Conservation (phyloP, 768 basidiomycete genomes). For the Heimioporus sp. region DNA sequence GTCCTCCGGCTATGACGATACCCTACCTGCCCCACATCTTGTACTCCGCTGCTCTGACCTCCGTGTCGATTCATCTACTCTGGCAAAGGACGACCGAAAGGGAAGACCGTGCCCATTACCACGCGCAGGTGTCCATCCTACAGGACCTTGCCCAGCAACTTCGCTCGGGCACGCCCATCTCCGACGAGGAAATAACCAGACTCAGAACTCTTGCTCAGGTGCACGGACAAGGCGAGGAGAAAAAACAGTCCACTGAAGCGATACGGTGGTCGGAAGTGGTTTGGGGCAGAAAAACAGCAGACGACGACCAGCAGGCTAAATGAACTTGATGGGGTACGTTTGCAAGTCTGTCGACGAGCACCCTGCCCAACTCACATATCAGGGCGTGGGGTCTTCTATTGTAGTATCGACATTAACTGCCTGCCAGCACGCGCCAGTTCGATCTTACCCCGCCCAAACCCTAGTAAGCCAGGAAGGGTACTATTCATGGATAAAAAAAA, state of each 20-base stretch:
- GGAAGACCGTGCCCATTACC: constrained; percentile 52
- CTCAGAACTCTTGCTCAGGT: constrained; percentile 52
- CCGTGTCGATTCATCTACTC: constrained; percentile 66
- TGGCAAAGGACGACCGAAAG: constrained; percentile 47
- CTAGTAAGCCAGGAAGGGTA: background rate
- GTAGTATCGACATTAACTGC: background rate
- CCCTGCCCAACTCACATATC: background rate
- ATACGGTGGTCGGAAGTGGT: constrained; percentile 53
- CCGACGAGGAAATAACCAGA: constrained; percentile 50
- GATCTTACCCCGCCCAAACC: no score
- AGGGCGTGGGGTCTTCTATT: background rate
- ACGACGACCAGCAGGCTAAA: constrained; percentile 24
- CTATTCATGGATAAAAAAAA: background rate
- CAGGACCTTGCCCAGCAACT: constrained; percentile 56
- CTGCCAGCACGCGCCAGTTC: background rate
- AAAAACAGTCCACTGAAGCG: constrained; percentile 12
- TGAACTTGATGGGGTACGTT: constrained; percentile 40
- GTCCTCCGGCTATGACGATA: constrained; percentile 16
- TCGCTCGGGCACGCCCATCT: constrained; percentile 42
- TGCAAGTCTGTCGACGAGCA: background rate
- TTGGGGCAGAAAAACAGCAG: constrained; percentile 36
- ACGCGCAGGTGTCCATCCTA: constrained; percentile 62
- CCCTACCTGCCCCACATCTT: constrained; percentile 62
- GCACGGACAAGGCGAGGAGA: constrained; percentile 21
- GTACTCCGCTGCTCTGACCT: constrained; percentile 63